Evolutionary conservation across 1,284 basidiomycete genomes (phyloP).

Genomic region (Ceratorhiza oryzae-sativae): DNA sequence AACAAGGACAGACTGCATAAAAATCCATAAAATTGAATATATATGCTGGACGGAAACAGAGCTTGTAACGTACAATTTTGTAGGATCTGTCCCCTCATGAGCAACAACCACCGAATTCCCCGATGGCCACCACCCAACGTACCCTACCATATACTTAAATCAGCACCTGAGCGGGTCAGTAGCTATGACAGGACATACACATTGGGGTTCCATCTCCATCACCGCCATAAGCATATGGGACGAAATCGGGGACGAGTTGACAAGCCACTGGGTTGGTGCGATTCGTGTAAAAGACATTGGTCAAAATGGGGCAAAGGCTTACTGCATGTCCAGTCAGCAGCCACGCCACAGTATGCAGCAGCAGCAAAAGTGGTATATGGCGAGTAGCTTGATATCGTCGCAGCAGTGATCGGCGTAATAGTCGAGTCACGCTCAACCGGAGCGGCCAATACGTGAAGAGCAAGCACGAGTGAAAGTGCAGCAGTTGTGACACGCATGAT

Average conservation of each 20-base stretch:
- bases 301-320: no score
- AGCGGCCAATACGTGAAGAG: constrained; percentile 14
- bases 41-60: not conserved
- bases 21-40: not conserved
- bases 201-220: constrained; percentile 61
- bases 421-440: constrained; percentile 24
- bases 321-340: constrained; percentile 65
- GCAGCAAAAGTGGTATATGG: constrained; percentile 65
- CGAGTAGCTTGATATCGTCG: constrained; percentile 58
- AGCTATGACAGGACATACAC: constrained; percentile 47
- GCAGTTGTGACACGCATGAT: constrained; percentile 4
- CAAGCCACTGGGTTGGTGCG: constrained; percentile 63
- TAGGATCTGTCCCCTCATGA: constrained; percentile 50
- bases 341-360: constrained; percentile 61
- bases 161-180: not conserved
- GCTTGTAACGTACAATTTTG: constrained; percentile 53
- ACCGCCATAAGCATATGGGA: constrained; percentile 66
- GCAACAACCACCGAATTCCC: constrained; percentile 50
- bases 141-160: constrained; percentile 47
- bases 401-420: constrained; percentile 54
- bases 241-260: constrained; percentile 60
- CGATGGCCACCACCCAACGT: constrained; percentile 50
- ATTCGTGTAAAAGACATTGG: no score
- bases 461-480: not conserved
- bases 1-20: constrained; percentile 56